phyloP scores from a whole-genome alignment of 176 grass and related monocot genomes.

The Oryza meyeriana region DNA sequence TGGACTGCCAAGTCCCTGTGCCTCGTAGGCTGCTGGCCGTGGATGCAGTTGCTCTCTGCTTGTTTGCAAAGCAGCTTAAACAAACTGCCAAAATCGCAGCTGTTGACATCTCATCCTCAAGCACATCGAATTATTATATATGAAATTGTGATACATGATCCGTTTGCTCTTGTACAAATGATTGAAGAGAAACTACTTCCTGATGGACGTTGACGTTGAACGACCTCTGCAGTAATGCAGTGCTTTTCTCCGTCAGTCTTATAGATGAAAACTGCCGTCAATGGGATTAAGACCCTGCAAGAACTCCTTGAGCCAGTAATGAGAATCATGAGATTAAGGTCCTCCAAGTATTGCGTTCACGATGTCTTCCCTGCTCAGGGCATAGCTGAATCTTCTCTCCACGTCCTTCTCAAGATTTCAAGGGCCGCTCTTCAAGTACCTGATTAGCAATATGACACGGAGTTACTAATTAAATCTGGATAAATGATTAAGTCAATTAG shows the following conservation, averaged over 20 bases:
- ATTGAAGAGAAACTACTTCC: neutral
- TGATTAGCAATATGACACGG: neutral
- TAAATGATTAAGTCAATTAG: neutral
- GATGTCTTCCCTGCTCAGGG: constrained; percentile 91
- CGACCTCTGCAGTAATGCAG: neutral
- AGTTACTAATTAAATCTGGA: neutral
- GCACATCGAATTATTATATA: neutral
- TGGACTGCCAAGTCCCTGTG: too few relatives aligned
- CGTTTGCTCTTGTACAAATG: neutral
- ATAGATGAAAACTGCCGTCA: neutral
- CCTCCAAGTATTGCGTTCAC: constrained; percentile 89
- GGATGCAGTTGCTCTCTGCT: too few relatives aligned
- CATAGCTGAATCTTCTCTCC: constrained; percentile 95
- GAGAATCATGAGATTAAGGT: constrained; percentile 34
- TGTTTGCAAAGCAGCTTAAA: too few relatives aligned
- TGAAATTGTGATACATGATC: neutral
- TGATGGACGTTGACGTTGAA: neutral
- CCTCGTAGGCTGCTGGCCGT: too few relatives aligned
- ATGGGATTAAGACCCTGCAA: neutral
- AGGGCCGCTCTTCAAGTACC: constrained; percentile 85
- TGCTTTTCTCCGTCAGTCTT: neutral
- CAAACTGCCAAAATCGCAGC: neutral
- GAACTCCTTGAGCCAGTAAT: neutral
- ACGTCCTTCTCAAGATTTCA: constrained; percentile 88
- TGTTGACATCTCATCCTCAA: neutral